These are phyloP conservation scores for Spongispora temasekensis DNA, from an alignment of 1,284 basidiomycete species.

Conservation along the genomic window DNA sequence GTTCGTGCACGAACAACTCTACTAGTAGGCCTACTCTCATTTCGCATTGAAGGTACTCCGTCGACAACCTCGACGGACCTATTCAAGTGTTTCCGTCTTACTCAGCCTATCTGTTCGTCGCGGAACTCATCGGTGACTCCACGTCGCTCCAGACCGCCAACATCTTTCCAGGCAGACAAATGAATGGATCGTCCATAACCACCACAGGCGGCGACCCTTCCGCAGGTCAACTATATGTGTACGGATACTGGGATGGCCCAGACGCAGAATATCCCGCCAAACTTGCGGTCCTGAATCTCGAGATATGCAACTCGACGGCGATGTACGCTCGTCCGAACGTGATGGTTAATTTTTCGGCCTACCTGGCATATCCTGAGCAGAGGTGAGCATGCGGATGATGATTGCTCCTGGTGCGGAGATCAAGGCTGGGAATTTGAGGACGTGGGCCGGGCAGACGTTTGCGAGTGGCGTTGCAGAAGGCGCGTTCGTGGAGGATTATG, in stretches of 20 bases:
- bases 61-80: constrained; percentile 49
- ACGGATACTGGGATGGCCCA: constrained; percentile 48
- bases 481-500: constrained; percentile 39
- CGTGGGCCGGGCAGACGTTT: constrained; percentile 52
- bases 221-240: constrained; percentile 48
- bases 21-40: constrained; percentile 1
- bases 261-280: constrained; percentile 40
- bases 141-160: constrained; percentile 45
- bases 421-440: constrained; percentile 42
- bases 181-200: constrained; percentile 52
- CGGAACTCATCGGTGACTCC: constrained; percentile 48
- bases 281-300: constrained; percentile 47
- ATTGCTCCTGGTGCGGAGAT: constrained; percentile 50
- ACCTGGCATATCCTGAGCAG: constrained; percentile 27
- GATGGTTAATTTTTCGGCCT: constrained; percentile 46
- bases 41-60: constrained; percentile 43
- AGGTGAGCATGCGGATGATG: constrained; percentile 40
- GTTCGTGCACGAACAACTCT: constrained; percentile 23
- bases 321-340: constrained; percentile 39
- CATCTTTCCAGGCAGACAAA: constrained; percentile 50
- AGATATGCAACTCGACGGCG: constrained; percentile 50
- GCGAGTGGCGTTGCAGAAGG: constrained; percentile 42
- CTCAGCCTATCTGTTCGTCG: constrained; percentile 48
- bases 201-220: constrained; percentile 48
- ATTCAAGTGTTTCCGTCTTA: constrained; percentile 53